Conservation (phyloP, 192 early-diverging fungal species). For the Gorgonomyces haynaldii region DNA sequence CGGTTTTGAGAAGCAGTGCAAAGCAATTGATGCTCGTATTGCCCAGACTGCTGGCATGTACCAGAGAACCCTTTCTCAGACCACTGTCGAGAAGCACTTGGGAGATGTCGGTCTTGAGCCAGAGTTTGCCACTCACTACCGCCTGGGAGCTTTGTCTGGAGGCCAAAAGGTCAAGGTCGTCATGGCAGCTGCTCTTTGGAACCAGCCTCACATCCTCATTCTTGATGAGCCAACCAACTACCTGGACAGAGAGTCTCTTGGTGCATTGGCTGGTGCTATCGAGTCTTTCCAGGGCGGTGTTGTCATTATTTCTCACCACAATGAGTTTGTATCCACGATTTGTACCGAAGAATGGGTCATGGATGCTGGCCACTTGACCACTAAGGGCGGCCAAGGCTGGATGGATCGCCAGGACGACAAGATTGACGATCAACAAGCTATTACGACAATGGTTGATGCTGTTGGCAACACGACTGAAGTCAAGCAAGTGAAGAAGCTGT, state of each 20-base stretch:
- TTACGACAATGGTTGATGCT: conserved; percentile 31
- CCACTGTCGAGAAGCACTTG: conserved; percentile 64
- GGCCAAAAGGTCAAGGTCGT: conserved; percentile 83
- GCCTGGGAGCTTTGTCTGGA: conserved; percentile 59
- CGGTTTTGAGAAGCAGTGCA: conserved; percentile 46
- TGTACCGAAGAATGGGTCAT: conserved; percentile 23
- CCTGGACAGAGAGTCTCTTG: conserved; percentile 51
- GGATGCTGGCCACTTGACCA: conserved; percentile 20
- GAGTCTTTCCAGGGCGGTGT: conserved; percentile 16
- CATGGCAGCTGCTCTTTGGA: conserved; percentile 73
- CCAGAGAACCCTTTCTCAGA: conserved; percentile 48
- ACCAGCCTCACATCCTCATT: conserved; percentile 81
- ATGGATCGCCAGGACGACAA: conserved; percentile 19
- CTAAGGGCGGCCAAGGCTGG: conserved; percentile 18
- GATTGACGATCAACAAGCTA: conserved; percentile 11
- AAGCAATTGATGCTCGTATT: conserved; percentile 12
- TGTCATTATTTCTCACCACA: conserved; percentile 26
- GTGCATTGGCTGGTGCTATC: conserved; percentile 41
- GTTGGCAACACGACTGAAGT: conserved; percentile 50
- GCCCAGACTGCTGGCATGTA: conserved; percentile 46
- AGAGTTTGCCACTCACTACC: conserved; percentile 61
- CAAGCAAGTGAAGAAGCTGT: conserved; percentile 41
- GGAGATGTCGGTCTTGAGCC: conserved; percentile 64
- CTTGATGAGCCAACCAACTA: conserved; percentile 76
- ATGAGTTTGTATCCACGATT: conserved; percentile 18